Base-by-base conservation (phyloP, 768 basidiomycete species). In the Termitomyces sp. region DNA sequence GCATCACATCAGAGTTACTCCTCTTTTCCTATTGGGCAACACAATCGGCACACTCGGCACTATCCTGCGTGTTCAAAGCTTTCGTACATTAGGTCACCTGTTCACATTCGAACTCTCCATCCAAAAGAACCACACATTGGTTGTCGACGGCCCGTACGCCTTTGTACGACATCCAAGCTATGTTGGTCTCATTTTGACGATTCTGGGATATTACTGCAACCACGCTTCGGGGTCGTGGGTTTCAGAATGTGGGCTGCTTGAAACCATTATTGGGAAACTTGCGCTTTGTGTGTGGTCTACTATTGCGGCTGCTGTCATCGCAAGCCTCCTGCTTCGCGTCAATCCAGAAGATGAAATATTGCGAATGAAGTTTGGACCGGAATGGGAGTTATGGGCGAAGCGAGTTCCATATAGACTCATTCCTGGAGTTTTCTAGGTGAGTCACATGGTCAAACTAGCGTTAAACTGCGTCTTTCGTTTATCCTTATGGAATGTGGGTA, bases 131-230 rank as follows among this genome's bases (percentile, higher is more conserved):
- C 78, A 80, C 59, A 57, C 38, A 42, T 73, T 80, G 53, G 52
- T 79, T 33, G 70, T 70, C 0, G 39, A 64, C 2, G 76, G 78
- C 1, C 78, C 76, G 0, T 79, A 79, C 56, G 61, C 75, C 5
- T 55, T 70, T 49, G 69, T 78, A 16, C 71, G 77, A 42, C 77
- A 79, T 61, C 78, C 78, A 3, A 76, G 76, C 63, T 79, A 79
- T 60, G 69, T 68, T 16, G 75, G 70, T 11, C 62, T 76, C 16
- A 74, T 75, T 22, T 46, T 75, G 44, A 69, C 69, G n/a, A 64
- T 76, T 20, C 13, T 73, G n/a, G 74, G 69, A 9, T 62, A 66
- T 15, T 67, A 67, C 50, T 67, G 64, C 33, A 66, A 62, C 59
- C 70, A 73, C 49, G 64, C 67, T 0, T 60, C 64, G 2, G 74